Conservation (phyloP, 2,329 filamentous ascomycete genomes). For the Pseudopithomyces maydicus region DNA sequence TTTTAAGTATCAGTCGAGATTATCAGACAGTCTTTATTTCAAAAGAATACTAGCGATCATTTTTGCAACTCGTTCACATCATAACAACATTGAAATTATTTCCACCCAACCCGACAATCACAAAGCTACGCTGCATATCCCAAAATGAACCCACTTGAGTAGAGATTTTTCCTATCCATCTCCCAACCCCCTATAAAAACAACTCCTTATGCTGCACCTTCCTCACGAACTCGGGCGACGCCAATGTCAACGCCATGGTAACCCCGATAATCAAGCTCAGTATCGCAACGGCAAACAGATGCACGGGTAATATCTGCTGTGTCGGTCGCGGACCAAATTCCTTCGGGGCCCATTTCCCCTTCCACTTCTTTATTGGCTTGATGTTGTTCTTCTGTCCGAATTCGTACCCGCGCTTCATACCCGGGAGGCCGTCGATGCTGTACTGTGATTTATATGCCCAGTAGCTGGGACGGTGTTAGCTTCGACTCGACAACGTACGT, state of each 20-base stretch:
- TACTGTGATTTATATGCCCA: slow-evolving; percentile 53
- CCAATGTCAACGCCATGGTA: slow-evolving; percentile 27
- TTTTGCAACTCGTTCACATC: too few relatives aligned
- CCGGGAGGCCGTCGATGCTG: slow-evolving; percentile 52
- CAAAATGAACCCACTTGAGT: too few relatives aligned
- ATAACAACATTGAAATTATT: too few relatives aligned
- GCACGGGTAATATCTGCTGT: slow-evolving; percentile 11
- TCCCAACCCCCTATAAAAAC: slow-evolving; percentile 13
- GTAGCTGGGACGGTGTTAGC: slow-evolving; percentile 44
- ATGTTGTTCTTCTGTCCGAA: slow-evolving; percentile 44
- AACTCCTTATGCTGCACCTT: slow-evolving; percentile 27
- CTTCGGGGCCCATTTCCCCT: slow-evolving; percentile 39
- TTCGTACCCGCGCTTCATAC: slow-evolving; percentile 46
- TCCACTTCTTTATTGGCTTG: slow-evolving; percentile 51
- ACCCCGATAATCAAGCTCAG: slow-evolving; percentile 38
- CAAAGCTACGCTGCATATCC: too few relatives aligned
- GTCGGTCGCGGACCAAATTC: slow-evolving; percentile 12
- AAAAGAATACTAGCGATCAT: too few relatives aligned
- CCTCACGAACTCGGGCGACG: slow-evolving; percentile 28
- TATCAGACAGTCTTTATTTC: too few relatives aligned
- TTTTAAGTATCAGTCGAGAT: too few relatives aligned
- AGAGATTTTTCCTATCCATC: too few relatives aligned
- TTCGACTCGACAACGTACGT: too few relatives aligned
- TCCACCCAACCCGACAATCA: too few relatives aligned
- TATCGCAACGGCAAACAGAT: slow-evolving; percentile 33